A percentile compares a stretch with the other conserved stretches of the same genome.
Evolutionary conservation across 768 basidiomycete genomes (phyloP).

Genomic region (Filobasidium wieringae): DNA sequence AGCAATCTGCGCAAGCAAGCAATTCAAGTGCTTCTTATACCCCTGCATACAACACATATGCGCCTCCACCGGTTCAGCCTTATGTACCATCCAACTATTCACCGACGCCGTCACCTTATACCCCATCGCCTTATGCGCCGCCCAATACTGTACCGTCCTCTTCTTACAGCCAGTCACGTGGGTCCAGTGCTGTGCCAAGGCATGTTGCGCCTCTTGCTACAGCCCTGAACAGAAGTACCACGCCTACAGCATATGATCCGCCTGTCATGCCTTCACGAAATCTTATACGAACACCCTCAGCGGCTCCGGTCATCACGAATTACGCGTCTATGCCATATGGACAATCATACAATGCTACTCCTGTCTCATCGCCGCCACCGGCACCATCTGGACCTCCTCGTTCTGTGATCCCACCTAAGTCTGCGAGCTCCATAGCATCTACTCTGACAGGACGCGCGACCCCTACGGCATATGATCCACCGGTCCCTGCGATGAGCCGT

Average conservation of each 20-base stretch:
- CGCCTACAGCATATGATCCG: slow-evolving; percentile 64
- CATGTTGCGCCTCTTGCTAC: neutral
- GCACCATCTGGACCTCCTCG: slow-evolving; percentile 9
- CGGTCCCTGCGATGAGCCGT: neutral
- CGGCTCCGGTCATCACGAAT: neutral
- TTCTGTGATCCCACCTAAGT: neutral
- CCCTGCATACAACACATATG: slow-evolving; percentile 1
- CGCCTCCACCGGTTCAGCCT: neutral
- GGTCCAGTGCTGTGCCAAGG: neutral
- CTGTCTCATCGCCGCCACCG: neutral
- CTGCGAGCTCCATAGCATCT: neutral
- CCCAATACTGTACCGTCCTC: neutral
- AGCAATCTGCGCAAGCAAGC: neutral
- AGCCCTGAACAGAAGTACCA: slow-evolving; percentile 37
- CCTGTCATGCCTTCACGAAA: slow-evolving; percentile 49
- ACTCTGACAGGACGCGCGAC: neutral
- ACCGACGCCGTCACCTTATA: neutral
- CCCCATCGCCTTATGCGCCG: neutral
- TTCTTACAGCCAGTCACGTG: neutral
- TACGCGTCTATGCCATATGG: slow-evolving; percentile 2
- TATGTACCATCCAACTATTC: neutral
- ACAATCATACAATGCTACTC: too few relatives aligned
- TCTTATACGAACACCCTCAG: slow-evolving; percentile 5
- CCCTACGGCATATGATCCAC: neutral
- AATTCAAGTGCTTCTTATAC: too few relatives aligned